These are phyloP conservation scores for Pleurotus tuoliensis DNA, from an alignment of 768 basidiomycete genomes.

Conservation along the genomic window DNA sequence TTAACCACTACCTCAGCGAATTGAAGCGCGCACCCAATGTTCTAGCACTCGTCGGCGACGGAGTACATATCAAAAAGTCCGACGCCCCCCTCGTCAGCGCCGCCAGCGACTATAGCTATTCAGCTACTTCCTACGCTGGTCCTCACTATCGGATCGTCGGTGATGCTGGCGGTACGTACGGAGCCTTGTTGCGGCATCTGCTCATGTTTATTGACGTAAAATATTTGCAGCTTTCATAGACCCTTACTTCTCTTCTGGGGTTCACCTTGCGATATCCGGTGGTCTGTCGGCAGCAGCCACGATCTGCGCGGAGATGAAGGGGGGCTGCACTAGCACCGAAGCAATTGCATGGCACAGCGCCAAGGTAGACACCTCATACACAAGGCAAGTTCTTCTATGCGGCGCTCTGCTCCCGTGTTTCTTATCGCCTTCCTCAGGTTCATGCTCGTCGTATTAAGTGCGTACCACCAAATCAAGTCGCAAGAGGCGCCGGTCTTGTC, in stretches of 20 bases:
- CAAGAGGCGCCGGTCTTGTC: slow-evolving; percentile 28
- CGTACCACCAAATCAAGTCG: slow-evolving; percentile 38
- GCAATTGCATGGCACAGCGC: slow-evolving; percentile 23
- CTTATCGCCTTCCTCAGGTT: slow-evolving; percentile 21
- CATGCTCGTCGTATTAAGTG: slow-evolving; percentile 34
- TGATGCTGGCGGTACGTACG: slow-evolving; percentile 14
- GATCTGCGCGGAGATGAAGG: slow-evolving; percentile 24
- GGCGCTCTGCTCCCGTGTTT: not conserved
- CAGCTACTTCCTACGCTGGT: slow-evolving; percentile 16
- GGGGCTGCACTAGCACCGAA: slow-evolving; percentile 17
- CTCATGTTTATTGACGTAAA: not conserved
- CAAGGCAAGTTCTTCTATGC: slow-evolving; percentile 16
- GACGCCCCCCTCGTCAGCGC: slow-evolving; percentile 7
- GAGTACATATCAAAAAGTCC: slow-evolving; percentile 2
- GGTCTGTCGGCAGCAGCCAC: slow-evolving; percentile 27
- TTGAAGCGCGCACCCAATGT: slow-evolving; percentile 24
- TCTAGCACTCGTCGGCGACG: slow-evolving; percentile 17
- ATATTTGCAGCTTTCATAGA: slow-evolving; percentile 22
- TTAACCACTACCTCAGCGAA: slow-evolving; percentile 21
- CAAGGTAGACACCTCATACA: slow-evolving; percentile 22
- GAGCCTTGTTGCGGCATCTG: no score
- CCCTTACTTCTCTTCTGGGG: slow-evolving; percentile 33
- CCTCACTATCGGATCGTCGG: slow-evolving; percentile 17
- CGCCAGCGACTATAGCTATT: slow-evolving; percentile 16
- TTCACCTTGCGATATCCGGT: slow-evolving; percentile 29